phyloP scores from a whole-genome alignment of 139 green algal genomes.

The Micromonas commoda region DNA sequence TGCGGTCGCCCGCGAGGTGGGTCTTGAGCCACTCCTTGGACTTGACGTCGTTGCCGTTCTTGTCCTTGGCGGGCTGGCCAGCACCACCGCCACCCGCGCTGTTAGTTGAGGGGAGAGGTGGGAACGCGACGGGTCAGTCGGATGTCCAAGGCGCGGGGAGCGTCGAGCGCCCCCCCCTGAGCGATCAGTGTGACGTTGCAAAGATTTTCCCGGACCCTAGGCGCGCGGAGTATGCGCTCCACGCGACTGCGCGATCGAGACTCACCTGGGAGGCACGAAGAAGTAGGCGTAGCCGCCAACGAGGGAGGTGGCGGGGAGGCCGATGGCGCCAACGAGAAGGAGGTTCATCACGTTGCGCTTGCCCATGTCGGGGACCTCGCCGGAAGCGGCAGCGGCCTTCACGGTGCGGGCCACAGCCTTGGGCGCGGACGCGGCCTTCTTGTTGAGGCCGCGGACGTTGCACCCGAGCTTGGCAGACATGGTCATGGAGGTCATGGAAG shows the following conservation, averaged over 20 bases:
- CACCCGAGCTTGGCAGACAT: not conserved
- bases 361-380: slow-evolving; percentile 49
- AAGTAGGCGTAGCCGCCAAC: slow-evolving; percentile 58
- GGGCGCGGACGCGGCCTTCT: not conserved
- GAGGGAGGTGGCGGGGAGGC: slow-evolving; percentile 58
- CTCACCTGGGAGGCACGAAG: slow-evolving; percentile 68
- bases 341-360: slow-evolving; percentile 91
- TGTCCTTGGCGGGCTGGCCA: slow-evolving; percentile 86
- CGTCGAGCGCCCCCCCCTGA: not conserved
- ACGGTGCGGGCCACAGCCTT: not conserved
- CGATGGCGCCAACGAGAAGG: slow-evolving; percentile 57
- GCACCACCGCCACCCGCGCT: slow-evolving; percentile 65
- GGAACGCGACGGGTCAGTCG: not conserved
- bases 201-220: no score
- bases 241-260: not conserved
- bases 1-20: slow-evolving; percentile 74
- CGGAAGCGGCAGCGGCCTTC: not conserved
- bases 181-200: no score
- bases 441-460: not conserved
- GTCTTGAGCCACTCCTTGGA: slow-evolving; percentile 69
- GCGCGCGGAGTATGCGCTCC: not conserved
- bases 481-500: not conserved
- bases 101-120: slow-evolving; percentile 10
- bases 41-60: slow-evolving; percentile 89
- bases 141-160: not conserved